phyloP scores from a whole-genome alignment of 2,329 filamentous ascomycete genomes.

The Fusarium nanum region DNA sequence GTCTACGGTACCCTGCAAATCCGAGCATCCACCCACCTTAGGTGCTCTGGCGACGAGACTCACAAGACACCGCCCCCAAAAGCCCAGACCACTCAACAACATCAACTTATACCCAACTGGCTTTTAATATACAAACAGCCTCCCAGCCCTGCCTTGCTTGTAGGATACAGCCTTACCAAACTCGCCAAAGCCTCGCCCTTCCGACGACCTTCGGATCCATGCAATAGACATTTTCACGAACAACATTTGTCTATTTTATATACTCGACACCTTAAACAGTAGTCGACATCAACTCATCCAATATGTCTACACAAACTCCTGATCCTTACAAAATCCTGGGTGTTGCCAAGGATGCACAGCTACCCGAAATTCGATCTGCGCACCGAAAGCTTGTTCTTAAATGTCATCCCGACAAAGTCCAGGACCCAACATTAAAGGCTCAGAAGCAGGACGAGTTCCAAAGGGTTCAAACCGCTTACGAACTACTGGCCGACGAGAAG shows the following conservation, averaged over 20 bases:
- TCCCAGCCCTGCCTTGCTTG: conserved; percentile 37
- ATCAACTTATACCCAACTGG: conserved; percentile 38
- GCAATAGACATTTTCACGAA: conserved; percentile 37
- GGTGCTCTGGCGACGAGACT: conserved; percentile 42
- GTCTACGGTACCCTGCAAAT: conserved; percentile 43
- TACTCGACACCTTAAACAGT: conserved; percentile 28
- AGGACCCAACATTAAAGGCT: conserved; percentile 79
- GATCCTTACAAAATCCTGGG: conserved; percentile 87
- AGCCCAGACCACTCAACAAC: conserved; percentile 45
- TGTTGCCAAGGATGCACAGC: conserved; percentile 76
- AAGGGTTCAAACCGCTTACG: conserved; percentile 91
- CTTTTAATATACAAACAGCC: conserved; percentile 42
- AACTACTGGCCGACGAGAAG: conserved; percentile 83
- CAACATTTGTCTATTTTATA: conserved; percentile 25
- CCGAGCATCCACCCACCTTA: conserved; percentile 41
- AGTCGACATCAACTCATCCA: conserved; percentile 35
- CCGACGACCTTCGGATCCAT: conserved; percentile 42
- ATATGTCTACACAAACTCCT: conserved; percentile 65
- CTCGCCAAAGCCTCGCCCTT: conserved; percentile 39
- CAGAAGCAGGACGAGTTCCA: conserved; percentile 90
- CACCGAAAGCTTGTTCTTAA: conserved; percentile 89
- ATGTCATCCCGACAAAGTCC: conserved; percentile 92
- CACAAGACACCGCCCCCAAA: conserved; percentile 46
- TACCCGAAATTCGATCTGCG: conserved; percentile 78
- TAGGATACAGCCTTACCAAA: conserved; percentile 42